Evolutionary conservation across 352 stramenopile species (phyloP), one percentile per base, ranked within the genome.

Genomic region (Pythium insidiosum): DNA sequence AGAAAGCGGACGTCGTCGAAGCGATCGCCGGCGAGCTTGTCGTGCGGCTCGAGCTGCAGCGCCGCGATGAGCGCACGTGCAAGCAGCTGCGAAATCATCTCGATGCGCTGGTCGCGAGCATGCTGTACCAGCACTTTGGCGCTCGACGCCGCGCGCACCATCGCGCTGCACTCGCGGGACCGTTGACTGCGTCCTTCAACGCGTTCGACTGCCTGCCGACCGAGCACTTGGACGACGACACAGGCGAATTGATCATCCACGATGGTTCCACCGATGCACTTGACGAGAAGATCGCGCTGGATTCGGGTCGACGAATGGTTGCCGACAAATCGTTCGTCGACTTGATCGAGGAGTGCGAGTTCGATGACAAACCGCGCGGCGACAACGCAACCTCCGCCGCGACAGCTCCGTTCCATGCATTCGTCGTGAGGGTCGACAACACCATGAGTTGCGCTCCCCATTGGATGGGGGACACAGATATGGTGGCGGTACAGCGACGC

Each of bases 1-100:
- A 80, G 23, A 65, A 73, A 16, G 78, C 78, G 0, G 78, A 90
- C 29, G 50, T 85, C 5, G 73, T 88, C 15, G 75, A 90, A 46
- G 68, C 74, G 0, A 43, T 88, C 1, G 70, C 75, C 5, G 78
- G 78, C 0, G 76, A 88, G 29, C 38, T 86, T 22, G 56, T 78
- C n/a, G 56, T 86, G 22, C 66, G 68, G 10, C 47, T 82, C 35
- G 56, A 75, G 29, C 45, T 61, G n/a, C 57, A 62, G 28, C 56
- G 54, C 21, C 41, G 41, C 3, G 56, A 70, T 15, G 18, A 11
- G 18, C 47, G 36, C 4, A 42, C 47, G 4, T 67, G 56, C 22
- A n/a, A 23, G 1, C 55, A 60, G 20, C 73, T 73, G 33, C 46
- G 55, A 39, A 34, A 37, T 2, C 73, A 85, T 42, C 53, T 90